Evolutionary conservation across 1,139 yeast genomes (phyloP).

Genomic region (Entelexis sorbosivorans): DNA sequence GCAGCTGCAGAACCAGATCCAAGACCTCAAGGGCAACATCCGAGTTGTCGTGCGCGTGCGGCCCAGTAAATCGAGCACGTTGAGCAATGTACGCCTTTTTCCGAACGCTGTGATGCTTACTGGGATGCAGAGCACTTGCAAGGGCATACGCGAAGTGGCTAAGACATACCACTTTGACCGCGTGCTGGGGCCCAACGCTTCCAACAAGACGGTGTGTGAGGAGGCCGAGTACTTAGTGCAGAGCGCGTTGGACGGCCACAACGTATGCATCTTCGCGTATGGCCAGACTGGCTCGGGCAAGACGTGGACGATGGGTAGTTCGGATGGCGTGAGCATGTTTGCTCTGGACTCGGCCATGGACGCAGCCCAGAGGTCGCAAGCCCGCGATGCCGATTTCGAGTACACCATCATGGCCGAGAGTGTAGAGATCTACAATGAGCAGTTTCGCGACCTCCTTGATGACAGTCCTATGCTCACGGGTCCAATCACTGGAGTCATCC

Average conservation of each 20-base stretch:
- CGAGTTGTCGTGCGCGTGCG: slow-evolving; percentile 82
- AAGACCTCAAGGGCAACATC: slow-evolving; percentile 83
- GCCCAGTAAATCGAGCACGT: slow-evolving; percentile 34
- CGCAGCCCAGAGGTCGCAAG: neutral
- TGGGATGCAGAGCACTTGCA: neutral
- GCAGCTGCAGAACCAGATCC: slow-evolving; percentile 60
- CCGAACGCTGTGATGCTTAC: neutral
- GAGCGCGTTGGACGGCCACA: slow-evolving; percentile 80
- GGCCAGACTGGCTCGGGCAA: slow-evolving; percentile 98
- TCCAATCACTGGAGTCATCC: neutral
- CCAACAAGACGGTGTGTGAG: slow-evolving; percentile 58
- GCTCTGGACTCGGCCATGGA: slow-evolving; percentile 54
- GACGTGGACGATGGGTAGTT: slow-evolving; percentile 73
- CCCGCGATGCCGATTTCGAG: neutral
- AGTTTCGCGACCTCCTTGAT: slow-evolving; percentile 57
- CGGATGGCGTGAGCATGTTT: slow-evolving; percentile 72
- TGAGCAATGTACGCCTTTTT: neutral
- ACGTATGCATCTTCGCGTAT: slow-evolving; percentile 90
- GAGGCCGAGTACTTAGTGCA: slow-evolving; percentile 85
- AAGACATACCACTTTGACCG: slow-evolving; percentile 60
- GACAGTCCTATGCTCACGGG: slow-evolving; percentile 25
- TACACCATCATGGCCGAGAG: slow-evolving; percentile 53
- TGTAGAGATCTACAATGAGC: slow-evolving; percentile 82
- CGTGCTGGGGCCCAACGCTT: slow-evolving; percentile 47
- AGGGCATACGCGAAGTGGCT: slow-evolving; percentile 3